A percentile compares a stretch with the other conserved stretches of the same genome.
phyloP scores from a whole-genome alignment of 495 filamentous ascomycete species.

The Aspergillus bertholletiae region DNA sequence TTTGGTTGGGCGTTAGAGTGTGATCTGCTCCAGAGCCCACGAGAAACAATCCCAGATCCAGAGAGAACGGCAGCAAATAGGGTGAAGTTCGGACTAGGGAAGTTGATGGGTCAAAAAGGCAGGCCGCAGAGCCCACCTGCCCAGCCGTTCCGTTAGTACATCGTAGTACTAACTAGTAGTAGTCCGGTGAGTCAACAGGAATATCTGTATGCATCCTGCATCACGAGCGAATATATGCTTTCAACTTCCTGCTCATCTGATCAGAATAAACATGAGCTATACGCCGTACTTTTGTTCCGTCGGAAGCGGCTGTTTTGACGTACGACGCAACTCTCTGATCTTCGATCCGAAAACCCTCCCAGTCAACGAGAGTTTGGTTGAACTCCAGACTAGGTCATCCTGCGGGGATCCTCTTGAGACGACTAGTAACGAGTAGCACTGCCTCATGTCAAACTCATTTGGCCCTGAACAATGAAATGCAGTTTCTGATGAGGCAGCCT shows the following conservation, averaged over 20 bases:
- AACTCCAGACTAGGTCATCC: no score
- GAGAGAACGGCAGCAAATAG: not conserved
- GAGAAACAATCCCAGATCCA: not conserved
- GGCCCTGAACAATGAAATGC: no score
- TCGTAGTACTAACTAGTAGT: no score
- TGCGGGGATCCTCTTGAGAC: no score
- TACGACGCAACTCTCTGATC: not conserved
- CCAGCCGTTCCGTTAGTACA: not conserved
- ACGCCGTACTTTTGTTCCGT: not conserved
- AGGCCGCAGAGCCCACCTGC: not conserved
- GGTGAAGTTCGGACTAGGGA: not conserved
- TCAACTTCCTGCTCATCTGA: no score
- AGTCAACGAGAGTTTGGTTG: no score
- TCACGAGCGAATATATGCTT: no score
- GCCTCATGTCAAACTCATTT: no score
- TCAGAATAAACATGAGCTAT: not conserved
- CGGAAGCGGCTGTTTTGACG: not conserved
- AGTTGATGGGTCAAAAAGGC: not conserved
- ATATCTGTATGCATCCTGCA: no score
- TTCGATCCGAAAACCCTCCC: not conserved
- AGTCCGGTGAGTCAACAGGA: no score
- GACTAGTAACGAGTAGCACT: no score
- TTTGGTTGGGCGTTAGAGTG: not conserved
- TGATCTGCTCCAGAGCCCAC: not conserved
- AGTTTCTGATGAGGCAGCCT: no score